phyloP scores from a whole-genome alignment of 1,284 basidiomycete genomes.

The Pascua guehoae region DNA sequence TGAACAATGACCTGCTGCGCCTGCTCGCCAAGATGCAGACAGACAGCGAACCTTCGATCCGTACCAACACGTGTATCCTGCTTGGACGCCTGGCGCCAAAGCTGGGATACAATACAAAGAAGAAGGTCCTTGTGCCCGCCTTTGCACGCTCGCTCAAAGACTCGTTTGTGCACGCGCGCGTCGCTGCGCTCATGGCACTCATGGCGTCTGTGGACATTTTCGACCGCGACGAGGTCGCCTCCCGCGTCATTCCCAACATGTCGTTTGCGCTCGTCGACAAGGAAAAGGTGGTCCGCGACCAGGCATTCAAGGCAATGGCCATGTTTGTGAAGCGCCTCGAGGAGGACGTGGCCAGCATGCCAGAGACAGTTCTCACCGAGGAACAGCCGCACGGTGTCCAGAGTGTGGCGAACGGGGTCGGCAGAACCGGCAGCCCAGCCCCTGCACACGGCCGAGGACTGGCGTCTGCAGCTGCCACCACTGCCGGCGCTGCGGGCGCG shows the following conservation, averaged over 20 bases:
- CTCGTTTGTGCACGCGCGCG: constrained; percentile 84
- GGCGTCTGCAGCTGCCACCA: no score
- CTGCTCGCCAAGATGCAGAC: constrained; percentile 88
- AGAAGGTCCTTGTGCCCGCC: constrained; percentile 92
- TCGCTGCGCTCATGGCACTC: constrained; percentile 92
- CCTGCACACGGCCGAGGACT: not conserved
- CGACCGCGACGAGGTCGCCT: constrained; percentile 80
- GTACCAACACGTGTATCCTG: constrained; percentile 96
- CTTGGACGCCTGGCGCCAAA: constrained; percentile 85
- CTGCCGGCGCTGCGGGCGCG: constrained; percentile 43
- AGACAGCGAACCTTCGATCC: constrained; percentile 87
- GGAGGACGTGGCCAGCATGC: constrained; percentile 71
- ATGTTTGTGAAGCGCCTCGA: constrained; percentile 82
- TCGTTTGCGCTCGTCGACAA: constrained; percentile 76
- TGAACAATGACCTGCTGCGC: constrained; percentile 95
- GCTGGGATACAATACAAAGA: constrained; percentile 81
- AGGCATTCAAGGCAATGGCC: constrained; percentile 86
- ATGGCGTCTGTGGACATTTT: constrained; percentile 93
- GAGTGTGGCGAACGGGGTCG: not conserved
- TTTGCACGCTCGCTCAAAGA: constrained; percentile 90
- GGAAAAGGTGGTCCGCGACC: constrained; percentile 90
- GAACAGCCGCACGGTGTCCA: constrained; percentile 33
- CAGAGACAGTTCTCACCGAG: constrained; percentile 58
- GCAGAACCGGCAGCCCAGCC: not conserved
- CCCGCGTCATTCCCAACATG: constrained; percentile 81